phyloP scores from a whole-genome alignment of 805 yeast genomes.

The Kodamaea kakaduensis region DNA sequence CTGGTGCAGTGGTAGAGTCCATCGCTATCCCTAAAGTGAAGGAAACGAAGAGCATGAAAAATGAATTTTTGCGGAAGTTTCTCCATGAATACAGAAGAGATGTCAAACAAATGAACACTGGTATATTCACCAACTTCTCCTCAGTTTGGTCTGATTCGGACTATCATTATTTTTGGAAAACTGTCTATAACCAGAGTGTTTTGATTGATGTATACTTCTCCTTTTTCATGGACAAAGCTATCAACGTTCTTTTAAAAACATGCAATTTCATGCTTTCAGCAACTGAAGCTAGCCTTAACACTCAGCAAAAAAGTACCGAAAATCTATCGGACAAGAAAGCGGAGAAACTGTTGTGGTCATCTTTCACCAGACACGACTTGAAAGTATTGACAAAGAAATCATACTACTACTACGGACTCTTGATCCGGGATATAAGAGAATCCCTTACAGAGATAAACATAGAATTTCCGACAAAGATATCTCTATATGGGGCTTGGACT shows the following conservation, averaged over 20 bases:
- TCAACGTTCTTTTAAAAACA: constrained; percentile 23
- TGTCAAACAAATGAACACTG: constrained; percentile 15
- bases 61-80: constrained; percentile 15
- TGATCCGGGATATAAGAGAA: constrained; percentile 31
- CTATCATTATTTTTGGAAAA: constrained; percentile 27
- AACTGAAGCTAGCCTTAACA: constrained; percentile 7
- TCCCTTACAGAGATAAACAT: constrained; percentile 27
- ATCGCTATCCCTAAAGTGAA: constrained; percentile 13
- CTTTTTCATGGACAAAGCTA: constrained; percentile 36
- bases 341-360: constrained; percentile 12
- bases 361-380: constrained; percentile 28
- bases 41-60: constrained; percentile 11
- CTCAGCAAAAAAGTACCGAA: neutral
- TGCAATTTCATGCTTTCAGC: constrained; percentile 12
- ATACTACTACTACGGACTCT: constrained; percentile 31
- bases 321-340: constrained; percentile 1
- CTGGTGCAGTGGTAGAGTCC: constrained; percentile 17
- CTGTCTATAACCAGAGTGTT: constrained; percentile 25
- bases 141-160: constrained; percentile 27
- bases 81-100: constrained; percentile 10
- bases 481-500: constrained; percentile 34
- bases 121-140: constrained; percentile 12
- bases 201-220: constrained; percentile 29
- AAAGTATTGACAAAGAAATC: constrained; percentile 29
- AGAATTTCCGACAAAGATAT: constrained; percentile 36